Conservation (phyloP, 257 asterid genomes). For the Apocynum venetum region DNA sequence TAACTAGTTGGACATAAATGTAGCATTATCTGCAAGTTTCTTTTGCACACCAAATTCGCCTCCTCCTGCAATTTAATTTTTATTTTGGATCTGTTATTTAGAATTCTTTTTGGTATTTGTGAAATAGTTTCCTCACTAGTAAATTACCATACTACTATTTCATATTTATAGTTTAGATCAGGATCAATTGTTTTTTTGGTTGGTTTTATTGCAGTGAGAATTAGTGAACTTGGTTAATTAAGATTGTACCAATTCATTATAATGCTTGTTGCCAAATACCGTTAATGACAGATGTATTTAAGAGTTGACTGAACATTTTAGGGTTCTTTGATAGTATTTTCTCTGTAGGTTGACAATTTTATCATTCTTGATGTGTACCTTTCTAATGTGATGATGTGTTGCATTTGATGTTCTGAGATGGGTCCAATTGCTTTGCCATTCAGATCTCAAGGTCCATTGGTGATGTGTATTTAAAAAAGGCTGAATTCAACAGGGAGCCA, state of each 20-base stretch:
- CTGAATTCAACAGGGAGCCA: conserved; percentile 84
- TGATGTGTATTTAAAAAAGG: conserved; percentile 61
- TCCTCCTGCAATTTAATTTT: background rate
- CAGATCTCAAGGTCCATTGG: conserved; percentile 83
- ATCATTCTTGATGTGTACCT: background rate
- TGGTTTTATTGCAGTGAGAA: background rate
- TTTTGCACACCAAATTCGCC: background rate
- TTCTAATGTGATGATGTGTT: background rate
- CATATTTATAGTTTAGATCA: background rate
- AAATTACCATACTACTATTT: background rate
- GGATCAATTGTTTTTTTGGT: background rate
- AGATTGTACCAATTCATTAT: background rate
- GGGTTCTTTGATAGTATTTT: background rate
- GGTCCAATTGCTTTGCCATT: conserved; percentile 12
- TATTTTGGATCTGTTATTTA: background rate
- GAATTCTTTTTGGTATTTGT: background rate
- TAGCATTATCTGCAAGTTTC: background rate
- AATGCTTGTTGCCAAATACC: background rate
- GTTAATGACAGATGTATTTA: background rate
- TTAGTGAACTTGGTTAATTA: background rate
- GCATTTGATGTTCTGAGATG: conserved; percentile 1
- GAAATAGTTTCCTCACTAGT: background rate
- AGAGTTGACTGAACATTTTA: no score
- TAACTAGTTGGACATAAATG: background rate
- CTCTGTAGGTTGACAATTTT: background rate